phyloP scores from a whole-genome alignment of 257 asterid genomes.

The Rehmannia glutinosa region DNA sequence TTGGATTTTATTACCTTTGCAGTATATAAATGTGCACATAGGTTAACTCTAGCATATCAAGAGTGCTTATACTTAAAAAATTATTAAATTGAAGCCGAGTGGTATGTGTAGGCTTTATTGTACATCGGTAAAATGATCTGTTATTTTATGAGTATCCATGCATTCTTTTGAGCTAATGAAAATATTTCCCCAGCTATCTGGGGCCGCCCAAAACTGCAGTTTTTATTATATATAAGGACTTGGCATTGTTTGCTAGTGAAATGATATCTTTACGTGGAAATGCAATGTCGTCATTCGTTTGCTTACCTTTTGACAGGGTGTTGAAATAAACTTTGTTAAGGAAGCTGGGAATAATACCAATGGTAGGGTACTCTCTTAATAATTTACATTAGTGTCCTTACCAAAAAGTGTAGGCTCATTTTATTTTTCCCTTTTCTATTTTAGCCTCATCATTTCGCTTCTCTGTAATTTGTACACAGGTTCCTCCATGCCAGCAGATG shows the following conservation, averaged over 20 bases:
- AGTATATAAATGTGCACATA: not conserved
- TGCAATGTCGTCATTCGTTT: constrained; percentile 18
- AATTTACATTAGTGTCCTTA: constrained; percentile 1
- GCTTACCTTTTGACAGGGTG: constrained; percentile 45
- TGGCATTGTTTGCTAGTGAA: constrained; percentile 5
- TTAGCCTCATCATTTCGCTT: constrained; percentile 12
- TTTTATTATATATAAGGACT: constrained; percentile 1
- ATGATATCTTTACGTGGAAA: constrained; percentile 10
- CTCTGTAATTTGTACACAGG: constrained; percentile 37
- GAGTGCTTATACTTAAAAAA: not conserved
- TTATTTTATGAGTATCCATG: not conserved
- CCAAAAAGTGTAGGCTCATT: constrained; percentile 4
- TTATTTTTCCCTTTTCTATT: not conserved
- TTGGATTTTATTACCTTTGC: not conserved
- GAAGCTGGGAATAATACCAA: constrained; percentile 42
- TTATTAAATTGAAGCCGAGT: not conserved
- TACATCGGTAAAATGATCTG: not conserved
- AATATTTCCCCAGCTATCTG: constrained; percentile 13
- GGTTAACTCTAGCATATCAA: not conserved
- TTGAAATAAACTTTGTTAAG: constrained; percentile 29
- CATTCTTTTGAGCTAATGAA: not conserved
- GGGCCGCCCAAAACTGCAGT: not conserved
- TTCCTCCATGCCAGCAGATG: constrained; percentile 31
- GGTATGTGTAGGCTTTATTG: not conserved
- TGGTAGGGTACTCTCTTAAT: constrained; percentile 42